These are phyloP conservation scores for Amanita exitialis DNA, from an alignment of 768 basidiomycete genomes.

Conservation along the genomic window DNA sequence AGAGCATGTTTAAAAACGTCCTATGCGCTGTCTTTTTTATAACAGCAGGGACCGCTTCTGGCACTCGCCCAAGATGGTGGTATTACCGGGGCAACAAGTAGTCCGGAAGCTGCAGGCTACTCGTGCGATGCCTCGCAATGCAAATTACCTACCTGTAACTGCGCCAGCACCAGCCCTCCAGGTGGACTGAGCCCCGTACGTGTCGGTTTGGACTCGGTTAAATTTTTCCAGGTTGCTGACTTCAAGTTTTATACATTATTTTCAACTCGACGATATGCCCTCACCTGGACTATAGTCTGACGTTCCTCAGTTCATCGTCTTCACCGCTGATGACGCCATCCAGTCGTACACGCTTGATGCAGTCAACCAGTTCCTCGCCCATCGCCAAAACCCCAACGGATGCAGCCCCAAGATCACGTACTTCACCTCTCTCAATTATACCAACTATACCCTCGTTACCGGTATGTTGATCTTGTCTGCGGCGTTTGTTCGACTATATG, in stretches of 20 bases:
- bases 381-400: conserved; percentile 69
- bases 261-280: neutral
- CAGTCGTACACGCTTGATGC: conserved; percentile 70
- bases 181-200: conserved; percentile 59
- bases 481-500: neutral
- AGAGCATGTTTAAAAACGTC: neutral
- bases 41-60: conserved; percentile 21
- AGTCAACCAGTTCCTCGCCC: conserved; percentile 65
- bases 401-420: conserved; percentile 73
- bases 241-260: neutral
- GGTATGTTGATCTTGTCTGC: conserved; percentile 17
- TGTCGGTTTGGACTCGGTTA: conserved; percentile 3
- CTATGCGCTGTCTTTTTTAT: conserved; percentile 13
- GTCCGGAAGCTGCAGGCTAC: conserved; percentile 50
- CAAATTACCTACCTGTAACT: conserved; percentile 60
- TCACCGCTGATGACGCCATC: conserved; percentile 69
- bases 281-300: conserved; percentile 28
- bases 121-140: conserved; percentile 58
- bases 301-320: conserved; percentile 59
- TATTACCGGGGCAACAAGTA: conserved; percentile 43
- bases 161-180: conserved; percentile 64
- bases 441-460: conserved; percentile 68
- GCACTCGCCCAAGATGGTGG: conserved; percentile 41
- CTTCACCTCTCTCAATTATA: conserved; percentile 61
- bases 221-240: neutral